Evolutionary conservation across 1,139 yeast genomes (phyloP).

Genomic region (Yamadazyma jaroonii): DNA sequence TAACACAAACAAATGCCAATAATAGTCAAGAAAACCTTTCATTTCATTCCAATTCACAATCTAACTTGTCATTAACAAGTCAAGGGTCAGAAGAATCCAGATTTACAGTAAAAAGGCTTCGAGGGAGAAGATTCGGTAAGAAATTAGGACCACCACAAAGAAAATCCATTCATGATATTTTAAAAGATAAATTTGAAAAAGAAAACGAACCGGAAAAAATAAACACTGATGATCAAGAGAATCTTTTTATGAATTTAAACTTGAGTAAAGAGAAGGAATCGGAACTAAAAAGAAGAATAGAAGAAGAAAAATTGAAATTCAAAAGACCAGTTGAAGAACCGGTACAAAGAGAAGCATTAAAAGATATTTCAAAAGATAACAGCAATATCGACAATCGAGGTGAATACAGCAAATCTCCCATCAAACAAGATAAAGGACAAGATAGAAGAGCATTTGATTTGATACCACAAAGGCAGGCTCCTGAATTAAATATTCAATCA

Average conservation of each 20-base stretch:
- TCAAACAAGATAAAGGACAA: too few relatives aligned
- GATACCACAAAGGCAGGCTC: too few relatives aligned
- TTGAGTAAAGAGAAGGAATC: slow-evolving; percentile 18
- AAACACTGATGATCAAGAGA: background rate
- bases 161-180: slow-evolving; percentile 15
- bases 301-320: slow-evolving; percentile 19
- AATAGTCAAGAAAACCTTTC: background rate
- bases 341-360: slow-evolving; percentile 4
- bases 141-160: slow-evolving; percentile 42
- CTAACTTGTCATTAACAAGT: background rate
- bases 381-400: too few relatives aligned
- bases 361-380: slow-evolving; percentile 11
- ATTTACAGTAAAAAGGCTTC: slow-evolving; percentile 15
- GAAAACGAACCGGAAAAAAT: background rate
- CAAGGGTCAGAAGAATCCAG: background rate
- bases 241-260: background rate
- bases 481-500: too few relatives aligned
- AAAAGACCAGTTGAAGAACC: too few relatives aligned
- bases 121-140: slow-evolving; percentile 36
- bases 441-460: too few relatives aligned
- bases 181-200: background rate
- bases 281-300: slow-evolving; percentile 22
- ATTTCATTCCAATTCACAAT: background rate
- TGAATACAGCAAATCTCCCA: too few relatives aligned
- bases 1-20: background rate